Percentiles rank a stretch among this genome's conserved stretches.
These are phyloP conservation scores for Gyromitra esculenta DNA, from an alignment of 2,329 filamentous ascomycete genomes.

Conservation along the genomic window DNA sequence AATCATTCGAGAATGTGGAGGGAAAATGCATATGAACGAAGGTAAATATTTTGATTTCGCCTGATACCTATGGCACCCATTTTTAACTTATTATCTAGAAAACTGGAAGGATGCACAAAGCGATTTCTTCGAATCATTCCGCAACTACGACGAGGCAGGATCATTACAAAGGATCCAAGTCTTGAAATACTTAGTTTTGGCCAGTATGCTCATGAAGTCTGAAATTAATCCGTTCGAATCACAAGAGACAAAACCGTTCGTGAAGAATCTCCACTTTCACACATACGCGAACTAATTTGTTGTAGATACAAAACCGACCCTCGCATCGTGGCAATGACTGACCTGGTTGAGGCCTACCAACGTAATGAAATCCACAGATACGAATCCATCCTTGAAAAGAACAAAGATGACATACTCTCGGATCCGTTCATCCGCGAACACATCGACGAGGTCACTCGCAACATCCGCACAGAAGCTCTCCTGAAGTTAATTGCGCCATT, in stretches of 20 bases:
- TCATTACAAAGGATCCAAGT: constrained; percentile 96
- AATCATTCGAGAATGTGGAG: constrained; percentile 96
- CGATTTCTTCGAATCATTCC: constrained; percentile 98
- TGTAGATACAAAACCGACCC: constrained; percentile 84
- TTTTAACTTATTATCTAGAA: constrained; percentile 65
- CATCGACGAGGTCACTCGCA: constrained; percentile 97
- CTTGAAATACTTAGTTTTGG: constrained; percentile 93
- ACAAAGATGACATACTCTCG: constrained; percentile 81
- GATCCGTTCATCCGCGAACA: constrained; percentile 98
- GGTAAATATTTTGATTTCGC: constrained; percentile 39
- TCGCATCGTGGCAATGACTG: constrained; percentile 95
- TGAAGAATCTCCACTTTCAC: neutral
- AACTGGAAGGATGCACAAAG: constrained; percentile 98
- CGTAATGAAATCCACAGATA: constrained; percentile 93
- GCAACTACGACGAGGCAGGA: constrained; percentile 97
- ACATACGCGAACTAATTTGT: constrained; percentile 10
- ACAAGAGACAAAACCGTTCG: constrained; percentile 88
- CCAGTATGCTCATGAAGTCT: constrained; percentile 98
- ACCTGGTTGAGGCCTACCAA: constrained; percentile 95
- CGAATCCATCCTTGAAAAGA: constrained; percentile 84
- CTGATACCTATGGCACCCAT: constrained; percentile 1
- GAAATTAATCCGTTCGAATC: constrained; percentile 99
- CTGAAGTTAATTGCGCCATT: constrained; percentile 94
- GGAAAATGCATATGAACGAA: constrained; percentile 99
- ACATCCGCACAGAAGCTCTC: constrained; percentile 96